Base-by-base conservation (phyloP, 352 stramenopile species). In the Saprolegnia parasitica region DNA sequence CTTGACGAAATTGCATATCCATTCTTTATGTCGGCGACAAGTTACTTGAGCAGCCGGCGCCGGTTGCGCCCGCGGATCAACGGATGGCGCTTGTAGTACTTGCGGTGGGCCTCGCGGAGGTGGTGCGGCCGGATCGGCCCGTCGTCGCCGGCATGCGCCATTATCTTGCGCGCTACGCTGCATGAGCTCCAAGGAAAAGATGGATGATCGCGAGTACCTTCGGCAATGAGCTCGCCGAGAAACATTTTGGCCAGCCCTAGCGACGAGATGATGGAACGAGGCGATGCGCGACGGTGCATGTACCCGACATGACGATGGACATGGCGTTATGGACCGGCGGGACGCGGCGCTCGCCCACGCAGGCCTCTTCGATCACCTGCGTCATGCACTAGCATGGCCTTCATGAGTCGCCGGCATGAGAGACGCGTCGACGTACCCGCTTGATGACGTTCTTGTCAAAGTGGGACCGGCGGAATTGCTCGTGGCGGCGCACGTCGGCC, bases 391-490 rank as follows among this genome's bases (percentile, higher is more conserved):
- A 29, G n/a, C 23, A 15, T 45, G 10, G 18, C 6, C 42, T 21
- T 21, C 13, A 42, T 60, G 16, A 61, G 15, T 20, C 15, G 18
- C 42, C 42, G 10, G 11, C 11, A 49, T 2, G 42, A 49, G 42
- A 49, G 29, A 11, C 42, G 11, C 42, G 11, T 15, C 29, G 2
- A 18, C 64, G 11, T 77, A 95, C 84, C 57, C 85, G 72, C 65
- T 93, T 93, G 73, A 95, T 82, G 5, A 84, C 86, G 57, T 80
- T 79, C 20, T 84, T 83, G 49, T 95, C 86, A 72, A 95, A 95
- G 71, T 95, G 84, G 56, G 86, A 86, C 56, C 86, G 84, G 0
- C 86, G 84, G 65, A 90, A 95, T 60, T 91, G 83, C 70, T 95
- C 84, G 74, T 95, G 84, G 29, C 84, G 84, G 57, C 75, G 73